phyloP scores from a whole-genome alignment of 257 asterid species.

The Solanum chilense region DNA sequence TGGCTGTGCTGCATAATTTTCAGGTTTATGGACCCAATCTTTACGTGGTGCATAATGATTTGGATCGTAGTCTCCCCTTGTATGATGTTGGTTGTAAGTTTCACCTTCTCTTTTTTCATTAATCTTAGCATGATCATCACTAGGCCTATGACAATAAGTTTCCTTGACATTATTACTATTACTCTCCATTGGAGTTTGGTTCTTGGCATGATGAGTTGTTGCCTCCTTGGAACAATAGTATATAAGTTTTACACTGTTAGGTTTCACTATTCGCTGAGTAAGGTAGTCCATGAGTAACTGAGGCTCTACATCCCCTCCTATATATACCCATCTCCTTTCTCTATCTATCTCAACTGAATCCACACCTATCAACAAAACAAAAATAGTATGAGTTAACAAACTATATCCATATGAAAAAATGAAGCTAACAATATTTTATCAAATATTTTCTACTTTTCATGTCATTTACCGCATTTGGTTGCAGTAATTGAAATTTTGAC shows the following conservation, averaged over 20 bases:
- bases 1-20: not conserved
- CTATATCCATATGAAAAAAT: not conserved
- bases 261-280: not conserved
- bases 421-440: not conserved
- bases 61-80: not conserved
- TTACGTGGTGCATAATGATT: not conserved
- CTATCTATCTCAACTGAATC: not conserved
- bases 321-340: not conserved
- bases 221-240: not conserved
- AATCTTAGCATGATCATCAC: not conserved
- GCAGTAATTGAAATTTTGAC: not conserved
- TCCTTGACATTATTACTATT: not conserved
- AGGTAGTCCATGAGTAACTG: not conserved
- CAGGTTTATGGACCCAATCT: not conserved
- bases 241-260: not conserved
- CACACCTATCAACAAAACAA: not conserved
- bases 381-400: not conserved
- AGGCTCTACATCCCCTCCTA: not conserved
- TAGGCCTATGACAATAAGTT: not conserved
- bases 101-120: not conserved
- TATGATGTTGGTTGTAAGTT: not conserved
- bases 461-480: not conserved
- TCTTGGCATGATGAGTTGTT: not conserved
- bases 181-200: not conserved
- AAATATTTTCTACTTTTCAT: not conserved